Percentiles rank a stretch among this genome's conserved stretches.
These are phyloP conservation scores for Candida ponderosae DNA, from an alignment of 805 yeast genomes.

Conservation along the genomic window DNA sequence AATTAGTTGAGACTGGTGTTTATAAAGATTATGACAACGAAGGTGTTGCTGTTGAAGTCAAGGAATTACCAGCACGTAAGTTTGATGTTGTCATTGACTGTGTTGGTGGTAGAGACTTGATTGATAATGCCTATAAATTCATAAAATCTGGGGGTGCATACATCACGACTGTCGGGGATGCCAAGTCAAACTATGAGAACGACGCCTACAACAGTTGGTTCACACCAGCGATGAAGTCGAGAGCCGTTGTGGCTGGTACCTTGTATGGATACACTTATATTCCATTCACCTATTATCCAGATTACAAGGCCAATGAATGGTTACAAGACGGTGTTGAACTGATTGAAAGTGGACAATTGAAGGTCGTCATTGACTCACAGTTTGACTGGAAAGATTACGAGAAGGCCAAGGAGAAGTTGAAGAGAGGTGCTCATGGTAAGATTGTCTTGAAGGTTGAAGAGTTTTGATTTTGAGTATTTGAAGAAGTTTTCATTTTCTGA, in stretches of 20 bases:
- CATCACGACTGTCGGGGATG: slow-evolving; percentile 59
- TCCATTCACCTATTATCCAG: slow-evolving; percentile 27
- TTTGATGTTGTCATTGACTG: slow-evolving; percentile 67
- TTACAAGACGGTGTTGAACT: slow-evolving; percentile 33
- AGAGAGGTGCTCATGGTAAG: slow-evolving; percentile 58
- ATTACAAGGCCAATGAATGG: slow-evolving; percentile 27
- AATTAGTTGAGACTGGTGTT: slow-evolving; percentile 21
- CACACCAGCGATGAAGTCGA: slow-evolving; percentile 25
- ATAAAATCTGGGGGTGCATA: slow-evolving; percentile 42
- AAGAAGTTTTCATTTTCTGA: too few relatives aligned
- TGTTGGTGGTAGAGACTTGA: slow-evolving; percentile 56
- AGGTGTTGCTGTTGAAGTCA: slow-evolving; percentile 17
- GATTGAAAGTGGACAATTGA: slow-evolving; percentile 37
- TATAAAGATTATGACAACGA: slow-evolving; percentile 21
- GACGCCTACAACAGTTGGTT: slow-evolving; percentile 29
- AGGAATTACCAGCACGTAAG: slow-evolving; percentile 19
- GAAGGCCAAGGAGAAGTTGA: slow-evolving; percentile 47
- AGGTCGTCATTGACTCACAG: slow-evolving; percentile 46
- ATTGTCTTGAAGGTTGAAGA: slow-evolving; percentile 42
- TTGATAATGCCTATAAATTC: slow-evolving; percentile 15
- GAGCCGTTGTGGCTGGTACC: slow-evolving; percentile 26
- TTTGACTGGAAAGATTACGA: slow-evolving; percentile 46
- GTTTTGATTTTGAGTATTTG: too few relatives aligned
- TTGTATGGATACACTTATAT: slow-evolving; percentile 29
- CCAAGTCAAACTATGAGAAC: slow-evolving; percentile 29